A percentile compares a stretch with the other conserved stretches of the same genome.
Evolutionary conservation across 2,329 filamentous ascomycete species (phyloP).

Genomic region (Pyricularia sp.): DNA sequence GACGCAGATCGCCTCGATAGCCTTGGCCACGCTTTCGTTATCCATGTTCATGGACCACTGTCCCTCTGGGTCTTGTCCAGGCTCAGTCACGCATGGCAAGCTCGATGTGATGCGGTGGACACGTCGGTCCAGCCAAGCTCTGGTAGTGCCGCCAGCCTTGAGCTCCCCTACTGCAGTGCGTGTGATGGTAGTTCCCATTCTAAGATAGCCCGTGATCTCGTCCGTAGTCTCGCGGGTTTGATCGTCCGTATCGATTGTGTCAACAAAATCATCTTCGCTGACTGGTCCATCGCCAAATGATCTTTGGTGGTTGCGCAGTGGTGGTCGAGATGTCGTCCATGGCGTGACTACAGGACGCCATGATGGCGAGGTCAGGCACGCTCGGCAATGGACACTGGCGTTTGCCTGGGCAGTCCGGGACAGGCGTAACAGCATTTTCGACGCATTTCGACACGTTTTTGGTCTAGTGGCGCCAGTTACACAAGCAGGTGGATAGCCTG

Average conservation of each 20-base stretch:
- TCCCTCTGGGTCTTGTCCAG: background rate
- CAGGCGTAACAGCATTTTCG: constrained; percentile 59
- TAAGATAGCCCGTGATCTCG: background rate
- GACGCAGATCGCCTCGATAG: background rate
- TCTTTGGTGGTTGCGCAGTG: constrained; percentile 47
- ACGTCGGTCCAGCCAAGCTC: background rate
- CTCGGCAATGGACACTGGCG: constrained; percentile 55
- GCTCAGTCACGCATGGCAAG: background rate
- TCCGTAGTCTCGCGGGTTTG: background rate
- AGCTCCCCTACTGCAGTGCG: background rate
- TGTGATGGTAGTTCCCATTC: background rate
- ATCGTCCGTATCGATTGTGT: background rate
- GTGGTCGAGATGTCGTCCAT: background rate
- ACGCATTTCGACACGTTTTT: constrained; percentile 19
- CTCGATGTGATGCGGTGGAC: background rate
- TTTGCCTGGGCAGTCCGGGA: constrained; percentile 55
- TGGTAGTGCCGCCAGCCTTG: background rate
- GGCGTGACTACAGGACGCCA: background rate
- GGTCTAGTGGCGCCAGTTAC: background rate
- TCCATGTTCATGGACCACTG: background rate
- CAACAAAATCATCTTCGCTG: background rate
- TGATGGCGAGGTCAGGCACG: constrained; percentile 38
- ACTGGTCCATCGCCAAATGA: background rate
- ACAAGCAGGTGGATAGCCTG: background rate
- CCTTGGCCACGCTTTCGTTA: background rate